Base-by-base conservation (phyloP, 2,329 filamentous ascomycete genomes). In the Sclerotinia spermophila region DNA sequence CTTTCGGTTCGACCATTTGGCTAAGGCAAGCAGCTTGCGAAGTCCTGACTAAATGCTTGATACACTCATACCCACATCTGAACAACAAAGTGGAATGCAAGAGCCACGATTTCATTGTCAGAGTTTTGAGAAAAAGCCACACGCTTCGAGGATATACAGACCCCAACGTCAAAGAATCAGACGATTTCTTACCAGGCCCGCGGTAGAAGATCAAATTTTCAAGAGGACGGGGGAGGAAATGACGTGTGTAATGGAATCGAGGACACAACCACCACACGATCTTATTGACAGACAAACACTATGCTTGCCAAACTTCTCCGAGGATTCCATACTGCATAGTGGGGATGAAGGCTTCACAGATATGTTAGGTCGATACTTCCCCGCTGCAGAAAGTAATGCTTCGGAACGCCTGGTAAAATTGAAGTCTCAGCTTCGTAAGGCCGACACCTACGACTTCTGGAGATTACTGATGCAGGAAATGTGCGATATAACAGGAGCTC, bases 381-480 rank as follows among this genome's bases (percentile, higher is more conserved):
- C 80, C 21, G 80, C 81, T 7, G 81, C 83, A 17, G 88, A 92
- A 78, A 89, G 82, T 79, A 86, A 86, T 78, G 88, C 88, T 51
- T 82, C 86, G 58, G 88, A 91, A 78, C 82, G 84, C 65, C 79
- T 91, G 65, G 83, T 90, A 38, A 79, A 82, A 40, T 82, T 92
- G 71, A 92, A 92, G 79, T 79, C 81, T 66, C 80, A 81, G 27
- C 80, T 92, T 27, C 82, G 84, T 66, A 81, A 80, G 30, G 81
- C 86, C 65, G 83, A 86, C 66, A 84, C 83, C 2, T 85, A 89
- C 71, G 82, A 85, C 65, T 92, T 92, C 80, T 92, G 89, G 89
- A 82, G 81, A 59, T 81, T 85, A 33, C 81, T 91, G 70, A 87
- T 90, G 80, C 86, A 90, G 76, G 88, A 87, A 58, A 82, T 92